Conservation (phyloP, 1,284 basidiomycete genomes). For the Cerioporus squamosus region DNA sequence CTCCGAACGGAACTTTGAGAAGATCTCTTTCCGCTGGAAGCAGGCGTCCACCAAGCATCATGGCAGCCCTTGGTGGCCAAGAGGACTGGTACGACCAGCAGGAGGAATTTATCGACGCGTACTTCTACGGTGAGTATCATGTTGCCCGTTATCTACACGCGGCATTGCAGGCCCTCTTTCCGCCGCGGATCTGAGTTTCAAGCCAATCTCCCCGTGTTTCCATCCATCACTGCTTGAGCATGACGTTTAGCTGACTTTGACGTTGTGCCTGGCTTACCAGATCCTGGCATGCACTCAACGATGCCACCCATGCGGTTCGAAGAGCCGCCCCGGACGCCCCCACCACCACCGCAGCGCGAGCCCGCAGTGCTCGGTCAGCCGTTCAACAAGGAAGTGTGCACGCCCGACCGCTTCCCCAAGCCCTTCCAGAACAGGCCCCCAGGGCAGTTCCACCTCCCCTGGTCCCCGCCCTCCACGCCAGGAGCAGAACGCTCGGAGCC, state of each 20-base stretch:
- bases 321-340: conserved; percentile 16
- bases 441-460: conserved; percentile 38
- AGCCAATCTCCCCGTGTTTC: not conserved
- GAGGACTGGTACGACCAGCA: conserved; percentile 47
- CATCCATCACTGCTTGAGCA: not conserved
- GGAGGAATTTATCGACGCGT: conserved; percentile 51
- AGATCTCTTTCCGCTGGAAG: conserved; percentile 33
- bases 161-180: not conserved
- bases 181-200: not conserved
- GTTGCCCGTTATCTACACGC: conserved; percentile 11
- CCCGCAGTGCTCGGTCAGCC: not conserved
- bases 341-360: conserved; percentile 14
- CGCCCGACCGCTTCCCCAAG: conserved; percentile 36
- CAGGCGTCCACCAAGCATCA: conserved; percentile 32
- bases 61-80: conserved; percentile 26
- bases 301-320: conserved; percentile 11
- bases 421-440: conserved; percentile 37
- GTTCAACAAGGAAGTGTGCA: conserved; percentile 21
- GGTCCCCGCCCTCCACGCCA: conserved; percentile 31
- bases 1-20: conserved; percentile 16
- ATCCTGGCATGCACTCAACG: conserved; percentile 27
- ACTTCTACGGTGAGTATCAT: conserved; percentile 51
- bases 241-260: conserved; percentile 1
- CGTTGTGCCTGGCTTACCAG: conserved; percentile 18
- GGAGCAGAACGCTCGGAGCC: conserved; percentile 19